Conservation (phyloP, 768 basidiomycete genomes). For the Auricularia heimuer region DNA sequence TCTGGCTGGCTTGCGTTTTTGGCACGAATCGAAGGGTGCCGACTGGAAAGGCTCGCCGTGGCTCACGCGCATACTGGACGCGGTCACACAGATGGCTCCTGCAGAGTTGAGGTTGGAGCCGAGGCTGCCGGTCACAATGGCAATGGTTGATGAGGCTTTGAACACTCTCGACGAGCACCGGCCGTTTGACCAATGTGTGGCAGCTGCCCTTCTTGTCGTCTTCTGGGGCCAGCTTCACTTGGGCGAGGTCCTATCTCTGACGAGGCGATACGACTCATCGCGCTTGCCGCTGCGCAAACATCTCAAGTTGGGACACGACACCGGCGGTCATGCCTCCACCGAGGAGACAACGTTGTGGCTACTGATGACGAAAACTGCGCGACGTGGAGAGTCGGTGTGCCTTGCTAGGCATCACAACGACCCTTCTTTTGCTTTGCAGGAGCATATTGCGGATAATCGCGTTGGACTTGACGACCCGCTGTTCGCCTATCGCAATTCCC, state of each 20-base stretch:
- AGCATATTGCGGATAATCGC: slow-evolving; percentile 20
- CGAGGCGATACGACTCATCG: not conserved
- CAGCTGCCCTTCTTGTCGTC: slow-evolving; percentile 21
- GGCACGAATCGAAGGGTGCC: not conserved
- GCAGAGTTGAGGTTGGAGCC: not conserved
- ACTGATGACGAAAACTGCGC: not conserved
- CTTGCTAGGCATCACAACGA: not conserved
- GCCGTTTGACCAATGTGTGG: slow-evolving; percentile 32
- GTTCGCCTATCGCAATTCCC: slow-evolving; percentile 28
- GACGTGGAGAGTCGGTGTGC: not conserved
- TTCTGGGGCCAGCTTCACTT: slow-evolving; percentile 33
- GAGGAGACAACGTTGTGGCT: not conserved
- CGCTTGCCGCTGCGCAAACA: not conserved
- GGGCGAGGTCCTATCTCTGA: slow-evolving; percentile 20
- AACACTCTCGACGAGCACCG: slow-evolving; percentile 15
- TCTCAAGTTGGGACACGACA: not conserved
- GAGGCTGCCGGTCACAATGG: slow-evolving; percentile 25
- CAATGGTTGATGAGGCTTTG: slow-evolving; percentile 20
- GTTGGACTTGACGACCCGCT: slow-evolving; percentile 22
- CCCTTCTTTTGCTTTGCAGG: slow-evolving; percentile 21
- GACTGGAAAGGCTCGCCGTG: not conserved
- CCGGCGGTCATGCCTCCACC: not conserved
- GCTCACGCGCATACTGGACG: not conserved
- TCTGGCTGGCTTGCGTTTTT: not conserved
- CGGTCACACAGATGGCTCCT: not conserved